Percentiles rank a stretch among this genome's conserved stretches.
Evolutionary conservation across 768 basidiomycete species (phyloP).

Genomic region (Daedaleopsis sinensis): DNA sequence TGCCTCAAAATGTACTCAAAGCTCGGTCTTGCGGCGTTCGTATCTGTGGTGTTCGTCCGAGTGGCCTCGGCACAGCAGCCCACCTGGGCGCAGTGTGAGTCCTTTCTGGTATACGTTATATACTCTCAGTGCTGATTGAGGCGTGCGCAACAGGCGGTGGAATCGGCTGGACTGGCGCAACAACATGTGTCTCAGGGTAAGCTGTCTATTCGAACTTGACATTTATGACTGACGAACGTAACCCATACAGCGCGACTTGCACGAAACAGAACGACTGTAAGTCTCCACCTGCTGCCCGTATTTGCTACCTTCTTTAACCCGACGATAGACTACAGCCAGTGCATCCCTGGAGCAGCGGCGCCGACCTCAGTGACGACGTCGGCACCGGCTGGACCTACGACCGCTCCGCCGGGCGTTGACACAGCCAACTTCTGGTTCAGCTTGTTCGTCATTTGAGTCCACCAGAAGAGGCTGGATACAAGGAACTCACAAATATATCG

Average conservation of each 20-base stretch:
- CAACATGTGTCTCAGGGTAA: slow-evolving; percentile 16
- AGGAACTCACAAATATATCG: background rate
- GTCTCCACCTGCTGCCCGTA: background rate
- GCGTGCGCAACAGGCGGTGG: slow-evolving; percentile 9
- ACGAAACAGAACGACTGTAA: slow-evolving; percentile 12
- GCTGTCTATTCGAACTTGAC: background rate
- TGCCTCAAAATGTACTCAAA: slow-evolving; percentile 10
- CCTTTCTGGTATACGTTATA: background rate
- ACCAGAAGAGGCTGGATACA: background rate
- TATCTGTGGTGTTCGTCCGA: slow-evolving; percentile 14
- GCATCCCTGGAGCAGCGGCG: slow-evolving; percentile 12
- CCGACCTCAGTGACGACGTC: slow-evolving; percentile 3
- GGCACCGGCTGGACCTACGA: slow-evolving; percentile 2
- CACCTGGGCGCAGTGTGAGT: slow-evolving; percentile 24
- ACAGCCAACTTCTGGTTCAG: slow-evolving; percentile 29
- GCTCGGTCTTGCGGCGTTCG: slow-evolving; percentile 9
- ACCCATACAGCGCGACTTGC: slow-evolving; percentile 6
- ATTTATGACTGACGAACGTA: background rate
- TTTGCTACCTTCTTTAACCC: background rate
- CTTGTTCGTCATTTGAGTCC: slow-evolving; percentile 41
- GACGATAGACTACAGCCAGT: slow-evolving; percentile 17
- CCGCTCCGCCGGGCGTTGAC: slow-evolving; percentile 7
- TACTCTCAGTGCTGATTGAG: background rate
- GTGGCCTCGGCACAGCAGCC: slow-evolving; percentile 19
- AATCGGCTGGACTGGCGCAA: slow-evolving; percentile 18